These are phyloP conservation scores for Phlegmacium glaucopus DNA, from an alignment of 768 basidiomycete species.

Conservation along the genomic window DNA sequence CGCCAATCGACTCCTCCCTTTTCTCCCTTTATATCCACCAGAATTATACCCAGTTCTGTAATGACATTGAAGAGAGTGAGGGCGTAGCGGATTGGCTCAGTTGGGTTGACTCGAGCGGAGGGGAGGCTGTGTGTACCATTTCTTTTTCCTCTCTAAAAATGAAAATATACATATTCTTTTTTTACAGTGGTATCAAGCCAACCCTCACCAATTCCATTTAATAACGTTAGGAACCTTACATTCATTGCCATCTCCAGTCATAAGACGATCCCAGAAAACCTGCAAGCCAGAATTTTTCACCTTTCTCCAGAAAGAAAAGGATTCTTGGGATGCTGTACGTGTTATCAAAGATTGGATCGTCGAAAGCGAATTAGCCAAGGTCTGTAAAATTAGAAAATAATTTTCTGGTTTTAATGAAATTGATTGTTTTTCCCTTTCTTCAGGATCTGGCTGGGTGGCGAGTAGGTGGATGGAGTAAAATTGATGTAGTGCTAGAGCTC, in stretches of 20 bases:
- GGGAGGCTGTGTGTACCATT: slow-evolving; percentile 49
- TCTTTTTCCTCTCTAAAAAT: not conserved
- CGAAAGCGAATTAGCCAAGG: slow-evolving; percentile 20
- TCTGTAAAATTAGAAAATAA: slow-evolving; percentile 5
- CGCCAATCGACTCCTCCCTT: slow-evolving; percentile 87
- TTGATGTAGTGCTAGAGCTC: slow-evolving; percentile 35
- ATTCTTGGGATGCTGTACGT: slow-evolving; percentile 59
- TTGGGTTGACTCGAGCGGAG: slow-evolving; percentile 67
- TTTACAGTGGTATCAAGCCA: slow-evolving; percentile 61
- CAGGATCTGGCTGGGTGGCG: slow-evolving; percentile 11
- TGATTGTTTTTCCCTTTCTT: no score
- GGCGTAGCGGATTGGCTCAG: slow-evolving; percentile 73
- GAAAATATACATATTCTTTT: not conserved
- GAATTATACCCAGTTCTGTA: slow-evolving; percentile 86
- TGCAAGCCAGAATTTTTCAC: slow-evolving; percentile 84
- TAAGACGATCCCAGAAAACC: slow-evolving; percentile 66
- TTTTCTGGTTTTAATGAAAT: not conserved
- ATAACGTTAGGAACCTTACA: slow-evolving; percentile 82
- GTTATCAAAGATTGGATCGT: slow-evolving; percentile 57
- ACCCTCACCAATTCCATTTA: slow-evolving; percentile 86
- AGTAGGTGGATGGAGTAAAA: slow-evolving; percentile 46
- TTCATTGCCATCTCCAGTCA: slow-evolving; percentile 83
- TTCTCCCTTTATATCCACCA: slow-evolving; percentile 92
- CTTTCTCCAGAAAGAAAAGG: slow-evolving; percentile 39
- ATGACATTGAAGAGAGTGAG: slow-evolving; percentile 69